A percentile compares a stretch with the other conserved stretches of the same genome.
Conservation (phyloP, 352 stramenopile species). For the Globisporangium cederbergense region DNA sequence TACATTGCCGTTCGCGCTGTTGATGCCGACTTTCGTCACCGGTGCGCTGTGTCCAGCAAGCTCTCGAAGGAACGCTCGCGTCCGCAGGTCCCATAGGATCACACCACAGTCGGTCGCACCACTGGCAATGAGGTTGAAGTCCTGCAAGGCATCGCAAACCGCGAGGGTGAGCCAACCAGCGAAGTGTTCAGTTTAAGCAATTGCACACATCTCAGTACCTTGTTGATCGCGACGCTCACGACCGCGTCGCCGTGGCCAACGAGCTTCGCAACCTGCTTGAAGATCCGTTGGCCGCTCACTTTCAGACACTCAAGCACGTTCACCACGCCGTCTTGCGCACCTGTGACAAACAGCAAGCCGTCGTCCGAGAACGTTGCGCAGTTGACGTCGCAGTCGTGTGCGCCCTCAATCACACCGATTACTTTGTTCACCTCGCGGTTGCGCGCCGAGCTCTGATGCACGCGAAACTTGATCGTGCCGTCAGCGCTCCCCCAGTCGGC, state of each 20-base stretch:
- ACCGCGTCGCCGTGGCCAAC: constrained; percentile 66
- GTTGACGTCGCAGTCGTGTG: constrained; percentile 49
- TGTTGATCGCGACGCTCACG: constrained; percentile 62
- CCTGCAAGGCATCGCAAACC: constrained; percentile 16
- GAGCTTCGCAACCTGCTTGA: constrained; percentile 66
- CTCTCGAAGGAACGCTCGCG: constrained; percentile 52
- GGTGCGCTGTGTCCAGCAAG: constrained; percentile 44
- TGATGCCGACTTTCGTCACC: constrained; percentile 61
- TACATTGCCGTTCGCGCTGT: constrained; percentile 63
- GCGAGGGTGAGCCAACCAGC: background rate
- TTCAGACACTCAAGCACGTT: constrained; percentile 74
- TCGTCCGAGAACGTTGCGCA: constrained; percentile 63
- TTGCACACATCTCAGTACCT: constrained; percentile 19
- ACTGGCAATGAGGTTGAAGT: constrained; percentile 67
- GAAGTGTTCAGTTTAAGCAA: background rate
- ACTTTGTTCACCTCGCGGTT: constrained; percentile 65
- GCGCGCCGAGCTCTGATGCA: constrained; percentile 44
- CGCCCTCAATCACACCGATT: constrained; percentile 63
- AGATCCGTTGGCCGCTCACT: constrained; percentile 46
- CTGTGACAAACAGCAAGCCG: constrained; percentile 52
- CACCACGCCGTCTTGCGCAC: constrained; percentile 64
- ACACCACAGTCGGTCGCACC: constrained; percentile 52
- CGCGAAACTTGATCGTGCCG: constrained; percentile 61
- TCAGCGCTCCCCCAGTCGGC: constrained; percentile 53
- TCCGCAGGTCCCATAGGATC: constrained; percentile 73